Base-by-base conservation (phyloP, 1,284 basidiomycete genomes). In the Sanghuangporus baumii region DNA sequence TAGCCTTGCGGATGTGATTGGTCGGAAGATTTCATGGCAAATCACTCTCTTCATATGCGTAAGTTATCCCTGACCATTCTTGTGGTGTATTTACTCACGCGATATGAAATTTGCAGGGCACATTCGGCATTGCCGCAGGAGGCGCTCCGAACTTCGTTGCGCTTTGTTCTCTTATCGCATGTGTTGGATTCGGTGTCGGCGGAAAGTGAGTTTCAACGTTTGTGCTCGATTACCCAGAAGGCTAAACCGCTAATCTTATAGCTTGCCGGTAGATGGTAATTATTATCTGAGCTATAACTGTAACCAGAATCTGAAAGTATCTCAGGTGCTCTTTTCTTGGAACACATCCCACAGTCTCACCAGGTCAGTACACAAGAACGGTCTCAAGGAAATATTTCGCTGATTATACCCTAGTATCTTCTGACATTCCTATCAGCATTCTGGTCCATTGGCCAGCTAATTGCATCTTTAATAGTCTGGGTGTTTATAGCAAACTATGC, bases 391-490 rank as follows among this genome's bases (percentile, higher is more conserved):
- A 2, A 31, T 41, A 57, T 40, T 43, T 16, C n/a, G 18, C 38
- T 23, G 6, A 20, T 57, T 41, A 55, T 23, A n/a, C 11, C 46
- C 12, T 14, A 57, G 77, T 87, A 82, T 79, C 80, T 84, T 41
- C 72, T 88, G 54, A 88, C 85, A 0, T 74, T 88, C 16, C 77
- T 88, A 0, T 85, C 83, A 9, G 77, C 81, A 31, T 88, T 84
- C 79, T 88, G 86, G 86, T 83, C 83, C 16, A 68, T 87, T 26
- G 86, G 86, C 1, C 84, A 85, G 66, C 73, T 85, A 16, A 67
- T 82, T 37, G 80, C 79, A 9, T 81, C 79, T 23, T 68, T 84
- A 47, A 75, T 85, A 31, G 75, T 78, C n/a, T 82, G 81, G 78
- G 73, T 71, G 3, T 80, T 83, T 67, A 81, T 85, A 62, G 75